Conservation (phyloP, 176 grass and related monocot genomes). For the Elymus sibiricus region DNA sequence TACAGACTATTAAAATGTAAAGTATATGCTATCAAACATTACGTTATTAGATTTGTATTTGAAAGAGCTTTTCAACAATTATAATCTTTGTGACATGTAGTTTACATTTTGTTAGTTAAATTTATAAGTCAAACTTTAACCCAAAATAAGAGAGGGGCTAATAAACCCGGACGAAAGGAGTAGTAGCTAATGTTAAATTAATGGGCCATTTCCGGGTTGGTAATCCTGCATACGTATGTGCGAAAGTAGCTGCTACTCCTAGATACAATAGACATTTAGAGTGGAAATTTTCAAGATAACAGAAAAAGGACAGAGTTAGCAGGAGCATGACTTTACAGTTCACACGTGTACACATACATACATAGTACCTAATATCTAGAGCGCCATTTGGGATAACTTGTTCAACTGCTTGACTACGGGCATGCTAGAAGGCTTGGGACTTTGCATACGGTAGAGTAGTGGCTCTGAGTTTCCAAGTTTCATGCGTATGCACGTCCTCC, state of each 20-base stretch:
- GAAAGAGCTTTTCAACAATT: too few relatives aligned
- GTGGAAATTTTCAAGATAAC: background rate
- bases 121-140: too few relatives aligned
- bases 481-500: background rate
- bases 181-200: too few relatives aligned
- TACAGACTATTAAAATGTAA: too few relatives aligned
- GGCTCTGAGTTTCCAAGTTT: background rate
- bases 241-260: background rate
- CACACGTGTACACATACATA: too few relatives aligned
- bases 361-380: background rate
- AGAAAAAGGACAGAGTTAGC: background rate
- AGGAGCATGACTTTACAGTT: background rate
- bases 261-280: background rate
- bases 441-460: background rate
- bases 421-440: background rate
- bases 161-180: too few relatives aligned
- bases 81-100: too few relatives aligned
- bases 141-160: too few relatives aligned
- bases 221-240: background rate
- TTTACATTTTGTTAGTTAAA: too few relatives aligned
- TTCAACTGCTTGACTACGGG: slow-evolving; percentile 8
- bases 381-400: background rate
- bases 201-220: background rate
- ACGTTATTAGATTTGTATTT: too few relatives aligned
- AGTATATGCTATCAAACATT: too few relatives aligned